Base-by-base conservation (phyloP, 148 eudicot genomes). In the Arctostaphylos glauca region DNA sequence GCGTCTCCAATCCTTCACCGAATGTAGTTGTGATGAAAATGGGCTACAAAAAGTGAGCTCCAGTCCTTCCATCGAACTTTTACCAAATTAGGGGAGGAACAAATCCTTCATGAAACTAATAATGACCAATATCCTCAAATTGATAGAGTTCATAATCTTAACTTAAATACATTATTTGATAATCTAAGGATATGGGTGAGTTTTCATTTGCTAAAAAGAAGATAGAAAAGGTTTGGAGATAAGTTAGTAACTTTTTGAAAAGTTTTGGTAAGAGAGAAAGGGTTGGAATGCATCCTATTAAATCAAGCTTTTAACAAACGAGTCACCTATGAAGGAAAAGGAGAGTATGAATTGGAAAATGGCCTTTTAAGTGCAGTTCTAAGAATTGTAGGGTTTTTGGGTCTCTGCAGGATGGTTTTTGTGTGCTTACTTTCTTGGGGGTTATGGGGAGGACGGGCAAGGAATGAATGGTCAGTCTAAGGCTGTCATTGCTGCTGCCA, bases 381-480 rank as follows among this genome's bases (percentile, higher is more conserved):
- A 6, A 80, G 41, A 50, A 50, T 81, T 70, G 64, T 72, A 14
- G 56, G 43, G 50, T 44, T 73, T 41, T 18, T 56, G 81, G 43
- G 21, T 55, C 44, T 74, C 59, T 81, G 74, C 86, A 96, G 99
- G 99, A 48, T 96, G 99, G 98, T 91, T 94, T 85, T 82, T 94
- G 78, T 85, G 98, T 86, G 97, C 99, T 43, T 94, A 96, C 83
- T 96, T 96, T 82, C 94, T 96, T 49, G 98, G 99, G 54, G 99
- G 99, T 48, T 96, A 85, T 62, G 84, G 91, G 47, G 94, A 92
- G 85, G 98, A 94, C 67, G 99, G 99, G 44, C 87, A 92, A 81
- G 98, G 99, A 73, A 86, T 89, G 90, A 94, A 91, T 84, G 99
- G 99, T 54, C 80, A 31, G 80, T 85, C 89, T 76, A 93, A 86